These are phyloP conservation scores for Debaryomyces prosopidis DNA, from an alignment of 805 yeast genomes.

Conservation along the genomic window DNA sequence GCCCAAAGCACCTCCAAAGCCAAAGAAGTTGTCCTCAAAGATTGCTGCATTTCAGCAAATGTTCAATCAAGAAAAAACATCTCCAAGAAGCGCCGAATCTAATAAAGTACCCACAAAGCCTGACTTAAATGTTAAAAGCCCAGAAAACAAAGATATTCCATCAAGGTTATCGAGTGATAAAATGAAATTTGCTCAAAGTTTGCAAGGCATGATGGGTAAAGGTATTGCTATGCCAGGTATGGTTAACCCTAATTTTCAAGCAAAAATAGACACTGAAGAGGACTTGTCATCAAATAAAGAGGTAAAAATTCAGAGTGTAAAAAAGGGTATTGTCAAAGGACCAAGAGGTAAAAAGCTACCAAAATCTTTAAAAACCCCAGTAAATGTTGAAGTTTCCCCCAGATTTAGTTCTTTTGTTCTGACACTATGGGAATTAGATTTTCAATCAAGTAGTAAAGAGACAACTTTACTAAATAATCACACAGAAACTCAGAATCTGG, in stretches of 20 bases:
- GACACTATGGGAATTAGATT: constrained; percentile 38
- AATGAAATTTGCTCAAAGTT: constrained; percentile 54
- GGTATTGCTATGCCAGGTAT: constrained; percentile 56
- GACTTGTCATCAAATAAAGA: constrained; percentile 9
- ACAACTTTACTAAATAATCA: background rate
- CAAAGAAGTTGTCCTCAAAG: constrained; percentile 74
- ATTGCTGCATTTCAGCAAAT: constrained; percentile 82
- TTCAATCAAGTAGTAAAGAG: constrained; percentile 1
- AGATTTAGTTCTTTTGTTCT: constrained; percentile 32
- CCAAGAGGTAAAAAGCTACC: constrained; percentile 77
- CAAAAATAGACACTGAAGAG: constrained; percentile 10
- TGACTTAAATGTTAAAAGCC: constrained; percentile 7
- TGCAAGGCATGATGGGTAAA: constrained; percentile 57
- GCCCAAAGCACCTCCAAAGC: constrained; percentile 56
- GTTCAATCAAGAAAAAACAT: constrained; percentile 42
- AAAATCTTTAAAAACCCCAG: constrained; percentile 46
- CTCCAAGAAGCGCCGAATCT: background rate
- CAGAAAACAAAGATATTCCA: constrained; percentile 4
- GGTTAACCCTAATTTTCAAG: constrained; percentile 42
- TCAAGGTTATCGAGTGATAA: constrained; percentile 34
- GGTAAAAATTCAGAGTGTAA: background rate
- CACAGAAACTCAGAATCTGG: background rate
- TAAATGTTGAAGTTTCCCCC: constrained; percentile 32
- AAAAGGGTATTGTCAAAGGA: constrained; percentile 48
- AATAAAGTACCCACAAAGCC: background rate